Base-by-base conservation (phyloP, 345 rosid genomes). In the Aethionema arabicum region DNA sequence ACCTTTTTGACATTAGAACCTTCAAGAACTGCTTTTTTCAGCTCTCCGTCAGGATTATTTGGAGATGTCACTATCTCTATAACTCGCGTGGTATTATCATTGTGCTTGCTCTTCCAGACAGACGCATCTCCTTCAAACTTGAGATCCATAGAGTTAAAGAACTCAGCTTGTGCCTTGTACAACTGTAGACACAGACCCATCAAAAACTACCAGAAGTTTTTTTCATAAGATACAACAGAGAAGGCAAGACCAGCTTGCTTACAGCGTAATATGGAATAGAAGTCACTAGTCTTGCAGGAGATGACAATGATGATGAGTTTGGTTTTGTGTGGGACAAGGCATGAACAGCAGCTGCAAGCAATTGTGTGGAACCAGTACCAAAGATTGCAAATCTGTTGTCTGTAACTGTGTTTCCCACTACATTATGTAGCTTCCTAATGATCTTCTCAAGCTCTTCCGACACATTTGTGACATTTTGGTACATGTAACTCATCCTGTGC, bases 61-160 rank as follows among this genome's bases (percentile, higher is more conserved):
- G 97, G 97, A 40, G 91, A 76, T 16, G 95, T 85, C 1, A 85
- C 95, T 45, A 90, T 67, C 69, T 90, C 95, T 51, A 90, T 69
- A 8, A 80, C 16, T 32, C 73, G 38, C 32, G 27, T 56, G 3
- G 42, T 35, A 5, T 33, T 62, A 56, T 75, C 75, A 11, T 8
- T 63, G 6, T 69, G 67, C 52, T 66, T 52, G 76, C 60, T 10
- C 80, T 21, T 21, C 27, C 72, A 68, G 5, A 2, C 33, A 44
- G 72, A 52, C 2, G 61, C 61, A 51, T 89, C 91, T 54, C 96
- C 96, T 66, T 70, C 65, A 35, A 77, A 86, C 58, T 65, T 48
- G 57, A 49, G 72, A 31, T 68, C 65, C 39, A 2, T 48, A 0
- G 85, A 78, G 2, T 38, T 41, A 51, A 86, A 84, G 51, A 65